phyloP scores from a whole-genome alignment of 495 filamentous ascomycete genomes.

The Trichoderma erinaceum region DNA sequence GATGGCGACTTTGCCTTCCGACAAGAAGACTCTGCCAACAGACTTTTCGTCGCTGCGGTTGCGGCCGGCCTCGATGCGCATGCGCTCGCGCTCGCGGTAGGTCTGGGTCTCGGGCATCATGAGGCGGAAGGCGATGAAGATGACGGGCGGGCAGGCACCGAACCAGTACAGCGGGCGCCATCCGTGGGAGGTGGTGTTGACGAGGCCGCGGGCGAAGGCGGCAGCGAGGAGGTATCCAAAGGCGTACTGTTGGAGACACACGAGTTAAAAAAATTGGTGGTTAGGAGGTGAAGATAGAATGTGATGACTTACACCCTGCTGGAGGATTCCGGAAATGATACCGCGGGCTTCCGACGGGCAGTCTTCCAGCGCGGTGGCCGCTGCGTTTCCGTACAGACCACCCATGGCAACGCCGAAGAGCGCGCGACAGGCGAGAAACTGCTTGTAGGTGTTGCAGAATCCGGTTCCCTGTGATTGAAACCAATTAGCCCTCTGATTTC shows the following conservation, averaged over 20 bases:
- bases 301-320: conserved; percentile 54
- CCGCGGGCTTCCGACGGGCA: conserved; percentile 68
- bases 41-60: conserved; percentile 27
- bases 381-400: conserved; percentile 80
- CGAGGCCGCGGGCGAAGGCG: conserved; percentile 66
- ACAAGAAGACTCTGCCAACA: conserved; percentile 57
- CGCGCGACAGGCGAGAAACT: conserved; percentile 73
- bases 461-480: conserved; percentile 52
- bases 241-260: conserved; percentile 47
- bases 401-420: conserved; percentile 91
- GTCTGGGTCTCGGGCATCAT: conserved; percentile 69
- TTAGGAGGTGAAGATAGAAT: neutral
- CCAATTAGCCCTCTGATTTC: neutral
- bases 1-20: conserved; percentile 69
- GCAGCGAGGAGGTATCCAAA: conserved; percentile 81
- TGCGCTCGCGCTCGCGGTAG: conserved; percentile 54
- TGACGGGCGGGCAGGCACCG: conserved; percentile 68
- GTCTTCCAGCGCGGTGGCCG: conserved; percentile 81
- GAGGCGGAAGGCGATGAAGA: conserved; percentile 74
- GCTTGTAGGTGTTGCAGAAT: conserved; percentile 68
- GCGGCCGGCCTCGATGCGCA: conserved; percentile 41
- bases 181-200: conserved; percentile 63
- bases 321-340: conserved; percentile 72
- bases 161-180: conserved; percentile 89
- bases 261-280: neutral